Conservation (phyloP, 163 green algal genomes). For the Chlamydomonas reinhardtii region DNA sequence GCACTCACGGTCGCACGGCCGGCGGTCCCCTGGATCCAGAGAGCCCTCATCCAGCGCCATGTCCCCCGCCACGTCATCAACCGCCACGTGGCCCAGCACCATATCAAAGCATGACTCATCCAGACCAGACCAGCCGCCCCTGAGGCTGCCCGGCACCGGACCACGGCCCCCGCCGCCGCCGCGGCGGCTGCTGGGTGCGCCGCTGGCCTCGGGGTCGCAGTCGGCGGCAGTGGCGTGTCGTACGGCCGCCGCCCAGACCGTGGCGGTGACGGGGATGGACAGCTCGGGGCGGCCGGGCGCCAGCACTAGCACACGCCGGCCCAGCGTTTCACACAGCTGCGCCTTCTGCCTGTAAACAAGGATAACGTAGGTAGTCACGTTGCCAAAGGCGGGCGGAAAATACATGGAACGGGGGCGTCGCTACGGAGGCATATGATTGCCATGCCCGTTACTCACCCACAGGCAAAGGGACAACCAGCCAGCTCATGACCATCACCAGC, state of each 20-base stretch:
- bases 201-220: neutral
- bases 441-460: too few species aligned
- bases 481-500: too few species aligned
- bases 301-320: neutral
- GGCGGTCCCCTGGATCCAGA: too few species aligned
- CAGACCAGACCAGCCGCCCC: conserved; percentile 23
- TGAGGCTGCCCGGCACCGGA: neutral
- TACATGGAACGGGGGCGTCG: too few species aligned
- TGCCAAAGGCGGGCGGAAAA: too few species aligned
- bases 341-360: conserved; percentile 16
- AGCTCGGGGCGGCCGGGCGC: conserved; percentile 34
- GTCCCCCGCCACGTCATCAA: conserved; percentile 7
- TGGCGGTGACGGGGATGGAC: conserved; percentile 20
- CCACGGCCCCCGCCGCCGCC: neutral
- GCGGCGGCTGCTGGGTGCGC: neutral
- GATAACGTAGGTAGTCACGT: too few species aligned
- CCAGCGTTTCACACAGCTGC: conserved; percentile 29
- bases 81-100: neutral
- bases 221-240: neutral
- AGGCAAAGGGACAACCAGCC: too few species aligned
- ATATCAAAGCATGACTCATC: conserved; percentile 18
- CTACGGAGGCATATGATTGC: neutral
- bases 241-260: conserved; percentile 27
- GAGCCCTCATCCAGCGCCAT: neutral
- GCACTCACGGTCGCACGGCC: neutral